Percentiles rank a stretch among this genome's conserved stretches.
Evolutionary conservation across 2,329 filamentous ascomycete genomes (phyloP).

Genomic region (Ceratocystis alfenasii): DNA sequence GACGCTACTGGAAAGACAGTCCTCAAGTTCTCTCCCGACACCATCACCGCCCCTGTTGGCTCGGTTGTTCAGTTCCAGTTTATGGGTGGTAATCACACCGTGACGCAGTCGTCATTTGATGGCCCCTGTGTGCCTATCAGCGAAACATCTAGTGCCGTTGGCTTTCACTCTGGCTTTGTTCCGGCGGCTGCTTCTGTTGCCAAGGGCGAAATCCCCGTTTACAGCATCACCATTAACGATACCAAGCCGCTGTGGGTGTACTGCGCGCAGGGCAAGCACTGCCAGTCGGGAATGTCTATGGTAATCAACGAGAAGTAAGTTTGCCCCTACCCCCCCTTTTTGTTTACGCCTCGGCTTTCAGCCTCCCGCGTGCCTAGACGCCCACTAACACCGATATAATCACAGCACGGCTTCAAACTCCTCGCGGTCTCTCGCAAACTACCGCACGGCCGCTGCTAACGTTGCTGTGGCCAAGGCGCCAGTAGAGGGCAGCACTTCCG

Average conservation of each 20-base stretch:
- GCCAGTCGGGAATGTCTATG: slow-evolving; percentile 62
- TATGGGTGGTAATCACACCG: slow-evolving; percentile 59
- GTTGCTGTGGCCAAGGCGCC: slow-evolving; percentile 27
- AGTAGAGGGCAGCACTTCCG: slow-evolving; percentile 21
- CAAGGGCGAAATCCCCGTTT: slow-evolving; percentile 49
- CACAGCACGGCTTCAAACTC: slow-evolving; percentile 39
- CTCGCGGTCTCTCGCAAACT: slow-evolving; percentile 39
- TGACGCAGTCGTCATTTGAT: slow-evolving; percentile 65
- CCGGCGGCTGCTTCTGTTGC: slow-evolving; percentile 43
- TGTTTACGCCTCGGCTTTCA: not conserved
- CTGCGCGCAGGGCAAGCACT: slow-evolving; percentile 64
- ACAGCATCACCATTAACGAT: slow-evolving; percentile 57
- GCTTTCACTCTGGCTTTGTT: slow-evolving; percentile 58
- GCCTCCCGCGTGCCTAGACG: not conserved
- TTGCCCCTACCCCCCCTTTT: not conserved
- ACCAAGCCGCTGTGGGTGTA: slow-evolving; percentile 66
- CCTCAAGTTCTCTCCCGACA: slow-evolving; percentile 54
- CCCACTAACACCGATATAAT: not conserved
- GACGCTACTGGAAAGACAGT: slow-evolving; percentile 38
- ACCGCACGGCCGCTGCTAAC: slow-evolving; percentile 34
- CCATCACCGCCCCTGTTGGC: slow-evolving; percentile 55
- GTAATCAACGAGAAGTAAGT: slow-evolving; percentile 63
- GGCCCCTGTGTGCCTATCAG: slow-evolving; percentile 44
- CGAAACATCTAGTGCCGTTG: slow-evolving; percentile 40
- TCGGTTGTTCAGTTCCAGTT: slow-evolving; percentile 58